Base-by-base conservation (phyloP, 2,329 filamentous ascomycete species). In the Trichoderma citrinoviride region DNA sequence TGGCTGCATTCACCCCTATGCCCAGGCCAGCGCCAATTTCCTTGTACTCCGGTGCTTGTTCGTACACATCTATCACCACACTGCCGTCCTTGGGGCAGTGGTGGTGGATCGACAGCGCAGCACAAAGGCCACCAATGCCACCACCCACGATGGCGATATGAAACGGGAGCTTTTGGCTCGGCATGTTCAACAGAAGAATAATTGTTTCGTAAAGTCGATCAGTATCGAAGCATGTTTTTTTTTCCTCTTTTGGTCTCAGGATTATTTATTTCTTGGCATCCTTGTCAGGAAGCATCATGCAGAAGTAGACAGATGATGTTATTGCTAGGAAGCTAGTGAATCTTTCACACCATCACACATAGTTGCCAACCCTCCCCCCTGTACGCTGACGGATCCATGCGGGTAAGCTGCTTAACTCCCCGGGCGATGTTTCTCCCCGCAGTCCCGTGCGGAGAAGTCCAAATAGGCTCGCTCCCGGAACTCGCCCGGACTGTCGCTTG, bases 81-180 rank as follows among this genome's bases (percentile, higher is more conserved):
- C 58, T 61, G n/a, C 58, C 58, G n/a, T 61, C 47, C 15, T 61
- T 61, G 47, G 58, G 58, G 12, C 58, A 53, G 47, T 61, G 58
- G 10, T 61, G 47, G 37, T 61, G 47, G 15, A 61, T 61, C 8
- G 58, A 61, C 0, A 61, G 58, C 12, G 58, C 58, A 44, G 58
- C 58, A 29, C 58, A 61, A n/a, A 61, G 58, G 40, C 58, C 58
- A 7, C 58, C 58, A 44, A 61, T 61, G 58, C 58, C 58, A 40
- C 58, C 58, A 23, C 58, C 58, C 44, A 61, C 47, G n/a, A 61
- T 27, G n/a, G 58, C 58, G n/a, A 61, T 53, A 37, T 61, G 58
- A 15, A 61, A 61, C 7, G 47, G 58, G 37, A 61, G 47, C 47
- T 61, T 61, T 23, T 61, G 58, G 17, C 58, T 61, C 17, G 58